Conservation (phyloP, 768 basidiomycete species). For the Leccinellum albellum region DNA sequence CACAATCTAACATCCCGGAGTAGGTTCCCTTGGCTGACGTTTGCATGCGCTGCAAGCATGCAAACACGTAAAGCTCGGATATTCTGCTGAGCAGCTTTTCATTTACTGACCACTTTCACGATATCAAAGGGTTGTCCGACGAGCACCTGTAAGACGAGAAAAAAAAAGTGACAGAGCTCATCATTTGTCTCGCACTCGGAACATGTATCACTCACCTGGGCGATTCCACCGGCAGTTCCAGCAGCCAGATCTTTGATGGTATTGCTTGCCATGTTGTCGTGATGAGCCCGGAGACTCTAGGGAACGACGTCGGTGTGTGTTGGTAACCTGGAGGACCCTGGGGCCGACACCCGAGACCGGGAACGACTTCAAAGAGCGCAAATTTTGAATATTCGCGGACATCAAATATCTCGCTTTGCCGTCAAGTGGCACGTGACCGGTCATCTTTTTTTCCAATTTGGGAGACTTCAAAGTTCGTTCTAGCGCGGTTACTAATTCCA, state of each 20-base stretch:
- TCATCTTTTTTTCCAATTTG: neutral
- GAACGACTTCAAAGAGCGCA: neutral
- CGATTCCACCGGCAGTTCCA: conserved; percentile 88
- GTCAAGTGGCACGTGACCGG: conserved; percentile 15
- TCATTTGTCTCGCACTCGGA: neutral
- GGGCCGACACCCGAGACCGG: neutral
- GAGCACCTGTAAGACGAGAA: conserved; percentile 52
- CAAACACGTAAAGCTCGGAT: conserved; percentile 8
- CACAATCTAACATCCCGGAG: conserved; percentile 82
- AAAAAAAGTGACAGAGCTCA: conserved; percentile 3
- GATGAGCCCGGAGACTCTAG: conserved; percentile 8
- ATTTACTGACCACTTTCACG: conserved; percentile 82
- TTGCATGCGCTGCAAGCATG: conserved; percentile 75
- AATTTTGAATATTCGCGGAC: conserved; percentile 21
- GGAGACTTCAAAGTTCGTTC: conserved; percentile 4
- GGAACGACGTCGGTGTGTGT: neutral
- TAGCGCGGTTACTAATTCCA: neutral
- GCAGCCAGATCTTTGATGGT: conserved; percentile 85
- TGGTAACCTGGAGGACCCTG: neutral
- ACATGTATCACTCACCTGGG: conserved; percentile 51
- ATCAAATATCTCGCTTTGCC: neutral
- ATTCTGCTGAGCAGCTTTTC: neutral
- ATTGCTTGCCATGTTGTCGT: conserved; percentile 36
- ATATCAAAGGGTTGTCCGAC: conserved; percentile 97
- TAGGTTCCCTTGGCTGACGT: conserved; percentile 89